phyloP scores from a whole-genome alignment of 345 rosid genomes.

The sweet orange (Citrus sinensis) region DNA sequence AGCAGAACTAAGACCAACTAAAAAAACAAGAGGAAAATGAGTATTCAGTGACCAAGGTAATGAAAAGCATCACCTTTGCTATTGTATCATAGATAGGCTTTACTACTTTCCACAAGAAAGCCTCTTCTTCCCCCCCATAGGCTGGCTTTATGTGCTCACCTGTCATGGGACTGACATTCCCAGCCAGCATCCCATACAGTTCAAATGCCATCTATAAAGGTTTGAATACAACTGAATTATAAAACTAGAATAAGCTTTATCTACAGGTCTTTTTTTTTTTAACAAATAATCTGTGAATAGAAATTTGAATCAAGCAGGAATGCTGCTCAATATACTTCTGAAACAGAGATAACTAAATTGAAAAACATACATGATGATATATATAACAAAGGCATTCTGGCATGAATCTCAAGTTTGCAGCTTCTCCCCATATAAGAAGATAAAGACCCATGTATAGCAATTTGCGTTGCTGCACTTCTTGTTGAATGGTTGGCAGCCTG shows the following conservation, averaged over 20 bases:
- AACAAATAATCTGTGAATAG: background rate
- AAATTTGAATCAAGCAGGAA: background rate
- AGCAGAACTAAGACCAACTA: background rate
- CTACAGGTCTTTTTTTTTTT: background rate
- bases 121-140: conserved; percentile 68
- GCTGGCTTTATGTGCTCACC: conserved; percentile 66
- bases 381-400: conserved; percentile 99
- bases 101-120: conserved; percentile 62
- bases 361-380: conserved; percentile 89
- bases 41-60: background rate
- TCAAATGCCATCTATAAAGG: conserved; percentile 31
- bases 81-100: conserved; percentile 57
- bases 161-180: conserved; percentile 58
- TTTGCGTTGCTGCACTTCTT: conserved; percentile 98
- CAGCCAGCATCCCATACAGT: conserved; percentile 65
- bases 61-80: conserved; percentile 36
- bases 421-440: conserved; percentile 99
- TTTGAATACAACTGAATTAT: background rate
- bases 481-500: conserved; percentile 99
- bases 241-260: background rate
- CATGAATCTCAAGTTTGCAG: conserved; percentile 98
- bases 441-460: conserved; percentile 91
- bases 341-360: conserved; percentile 1
- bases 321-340: background rate
- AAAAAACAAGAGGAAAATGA: background rate